phyloP scores from a whole-genome alignment of 2,329 filamentous ascomycete species.

The Nemania diffusa region DNA sequence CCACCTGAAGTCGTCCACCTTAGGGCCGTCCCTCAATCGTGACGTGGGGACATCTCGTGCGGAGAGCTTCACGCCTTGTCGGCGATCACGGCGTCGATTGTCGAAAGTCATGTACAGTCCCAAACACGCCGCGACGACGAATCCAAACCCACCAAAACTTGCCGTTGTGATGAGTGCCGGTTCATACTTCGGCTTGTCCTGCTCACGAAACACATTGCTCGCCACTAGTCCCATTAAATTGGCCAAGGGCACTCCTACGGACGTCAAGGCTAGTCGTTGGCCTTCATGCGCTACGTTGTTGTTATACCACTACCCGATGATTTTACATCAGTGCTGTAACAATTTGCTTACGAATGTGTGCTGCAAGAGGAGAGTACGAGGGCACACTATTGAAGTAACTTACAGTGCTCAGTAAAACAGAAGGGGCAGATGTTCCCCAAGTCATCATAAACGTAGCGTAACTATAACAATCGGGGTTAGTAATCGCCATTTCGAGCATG shows the following conservation, averaged over 20 bases:
- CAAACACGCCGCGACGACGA: slow-evolving; percentile 63
- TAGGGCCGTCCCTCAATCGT: slow-evolving; percentile 64
- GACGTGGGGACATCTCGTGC: slow-evolving; percentile 68
- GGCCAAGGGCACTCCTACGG: slow-evolving; percentile 77
- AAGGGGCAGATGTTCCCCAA: slow-evolving; percentile 80
- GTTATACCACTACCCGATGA: slow-evolving; percentile 70
- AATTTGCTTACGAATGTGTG: slow-evolving; percentile 45
- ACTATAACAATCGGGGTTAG: slow-evolving; percentile 25
- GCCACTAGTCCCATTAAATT: slow-evolving; percentile 80
- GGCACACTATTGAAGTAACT: slow-evolving; percentile 5
- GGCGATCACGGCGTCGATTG: slow-evolving; percentile 68
- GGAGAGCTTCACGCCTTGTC: slow-evolving; percentile 64
- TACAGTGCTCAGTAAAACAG: slow-evolving; percentile 66
- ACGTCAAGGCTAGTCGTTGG: slow-evolving; percentile 74
- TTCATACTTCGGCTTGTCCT: slow-evolving; percentile 73
- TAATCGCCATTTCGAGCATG: not conserved
- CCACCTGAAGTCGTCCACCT: slow-evolving; percentile 66
- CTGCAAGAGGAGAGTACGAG: not conserved
- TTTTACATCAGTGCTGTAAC: slow-evolving; percentile 48
- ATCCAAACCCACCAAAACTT: slow-evolving; percentile 70
- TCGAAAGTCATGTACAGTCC: slow-evolving; percentile 73
- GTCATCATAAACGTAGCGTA: slow-evolving; percentile 86
- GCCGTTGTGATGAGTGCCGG: slow-evolving; percentile 74
- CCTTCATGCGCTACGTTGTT: slow-evolving; percentile 85
- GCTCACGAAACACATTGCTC: slow-evolving; percentile 72